Conservation (phyloP, 306 rosid genomes). For the Citrullus colocynthis region DNA sequence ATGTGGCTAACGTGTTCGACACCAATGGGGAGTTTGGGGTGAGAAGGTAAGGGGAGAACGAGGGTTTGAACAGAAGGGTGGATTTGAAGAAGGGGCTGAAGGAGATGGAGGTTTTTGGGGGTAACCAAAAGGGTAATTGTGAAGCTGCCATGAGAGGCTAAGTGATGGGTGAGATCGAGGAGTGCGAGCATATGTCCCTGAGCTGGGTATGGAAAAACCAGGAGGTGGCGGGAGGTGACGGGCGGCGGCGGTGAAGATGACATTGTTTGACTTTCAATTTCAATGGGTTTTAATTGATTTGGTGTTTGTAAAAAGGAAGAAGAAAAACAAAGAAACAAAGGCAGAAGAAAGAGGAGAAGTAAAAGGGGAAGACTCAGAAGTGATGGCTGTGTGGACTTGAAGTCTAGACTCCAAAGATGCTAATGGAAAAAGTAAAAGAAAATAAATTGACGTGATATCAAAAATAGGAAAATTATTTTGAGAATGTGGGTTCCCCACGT, state of each 20-base stretch:
- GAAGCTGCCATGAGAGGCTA: constrained; percentile 21
- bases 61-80: constrained; percentile 32
- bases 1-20: constrained; percentile 38
- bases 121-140: constrained; percentile 44
- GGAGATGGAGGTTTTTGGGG: constrained; percentile 40
- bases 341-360: no score
- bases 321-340: no score
- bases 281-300: no score
- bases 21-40: constrained; percentile 39
- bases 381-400: no score
- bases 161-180: constrained; percentile 41
- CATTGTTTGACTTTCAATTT: background rate
- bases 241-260: background rate
- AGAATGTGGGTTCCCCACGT: no score
- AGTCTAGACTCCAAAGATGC: no score
- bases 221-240: constrained; percentile 21
- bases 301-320: no score
- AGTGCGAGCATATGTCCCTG: constrained; percentile 59
- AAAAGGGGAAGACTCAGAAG: no score
- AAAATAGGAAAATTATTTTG: no score
- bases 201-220: constrained; percentile 60
- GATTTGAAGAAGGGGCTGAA: constrained; percentile 33
- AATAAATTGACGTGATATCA: no score
- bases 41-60: constrained; percentile 44
- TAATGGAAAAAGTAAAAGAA: no score